Evolutionary conservation across 768 basidiomycete species (phyloP).

Genomic region (Lentinula aciculospora): DNA sequence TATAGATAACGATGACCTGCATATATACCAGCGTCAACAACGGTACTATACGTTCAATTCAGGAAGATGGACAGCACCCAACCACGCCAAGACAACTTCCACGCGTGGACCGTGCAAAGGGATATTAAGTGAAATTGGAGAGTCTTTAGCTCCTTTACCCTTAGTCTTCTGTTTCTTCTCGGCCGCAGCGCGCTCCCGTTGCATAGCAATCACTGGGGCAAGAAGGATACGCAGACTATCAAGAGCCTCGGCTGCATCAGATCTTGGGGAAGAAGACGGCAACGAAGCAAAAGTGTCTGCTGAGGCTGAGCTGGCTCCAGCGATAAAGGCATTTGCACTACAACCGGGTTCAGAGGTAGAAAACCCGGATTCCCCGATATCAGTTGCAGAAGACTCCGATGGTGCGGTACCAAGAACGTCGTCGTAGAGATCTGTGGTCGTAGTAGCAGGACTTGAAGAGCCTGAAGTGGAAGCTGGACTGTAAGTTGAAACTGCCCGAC

Average conservation of each 20-base stretch:
- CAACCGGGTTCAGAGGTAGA: neutral
- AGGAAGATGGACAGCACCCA: slow-evolving; percentile 74
- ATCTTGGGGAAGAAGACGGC: slow-evolving; percentile 14
- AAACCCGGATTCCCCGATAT: neutral
- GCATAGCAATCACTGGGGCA: slow-evolving; percentile 61
- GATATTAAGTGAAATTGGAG: slow-evolving; percentile 66
- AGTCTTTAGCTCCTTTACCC: slow-evolving; percentile 39
- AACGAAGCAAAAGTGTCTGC: neutral
- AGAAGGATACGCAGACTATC: slow-evolving; percentile 71
- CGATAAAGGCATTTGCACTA: neutral
- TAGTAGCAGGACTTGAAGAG: slow-evolving; percentile 2
- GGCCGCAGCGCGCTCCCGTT: slow-evolving; percentile 51
- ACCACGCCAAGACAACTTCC: slow-evolving; percentile 81
- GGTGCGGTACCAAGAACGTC: neutral
- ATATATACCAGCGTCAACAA: neutral
- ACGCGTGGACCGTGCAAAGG: slow-evolving; percentile 84
- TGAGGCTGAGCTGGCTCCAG: neutral
- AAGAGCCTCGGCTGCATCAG: slow-evolving; percentile 49
- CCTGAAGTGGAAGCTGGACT: neutral
- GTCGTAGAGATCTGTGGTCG: slow-evolving; percentile 1
- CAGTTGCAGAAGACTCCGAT: neutral
- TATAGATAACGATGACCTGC: neutral
- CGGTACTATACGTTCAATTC: slow-evolving; percentile 47
- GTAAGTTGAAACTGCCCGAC: neutral
- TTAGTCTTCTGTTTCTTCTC: slow-evolving; percentile 21